phyloP scores from a whole-genome alignment of 352 stramenopile species.

The Pythium sp. region DNA sequence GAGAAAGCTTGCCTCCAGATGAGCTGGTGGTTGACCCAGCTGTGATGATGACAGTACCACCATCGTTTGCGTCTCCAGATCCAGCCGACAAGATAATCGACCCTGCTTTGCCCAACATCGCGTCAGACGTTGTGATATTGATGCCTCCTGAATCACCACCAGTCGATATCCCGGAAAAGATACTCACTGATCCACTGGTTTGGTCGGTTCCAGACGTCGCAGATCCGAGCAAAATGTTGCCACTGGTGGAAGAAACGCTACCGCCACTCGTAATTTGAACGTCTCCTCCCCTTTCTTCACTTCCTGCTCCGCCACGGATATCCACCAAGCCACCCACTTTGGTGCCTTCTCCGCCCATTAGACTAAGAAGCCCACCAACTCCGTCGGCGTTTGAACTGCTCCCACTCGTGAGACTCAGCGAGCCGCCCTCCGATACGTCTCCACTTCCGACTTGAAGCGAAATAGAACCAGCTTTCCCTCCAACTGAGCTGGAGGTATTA shows the following conservation, averaged over 20 bases:
- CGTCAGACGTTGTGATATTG: constrained; percentile 23
- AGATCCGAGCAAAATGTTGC: constrained; percentile 15
- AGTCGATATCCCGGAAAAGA: constrained; percentile 18
- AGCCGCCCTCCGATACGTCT: not conserved
- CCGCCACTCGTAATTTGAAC: constrained; percentile 19
- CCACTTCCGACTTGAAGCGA: constrained; percentile 8
- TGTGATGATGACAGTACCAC: constrained; percentile 27
- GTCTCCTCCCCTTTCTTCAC: constrained; percentile 7
- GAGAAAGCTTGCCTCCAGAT: constrained; percentile 14
- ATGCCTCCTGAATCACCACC: constrained; percentile 21
- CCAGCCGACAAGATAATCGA: constrained; percentile 20
- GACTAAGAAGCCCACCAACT: constrained; percentile 7
- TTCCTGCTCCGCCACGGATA: constrained; percentile 4
- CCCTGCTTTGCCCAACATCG: constrained; percentile 13
- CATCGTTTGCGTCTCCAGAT: constrained; percentile 15
- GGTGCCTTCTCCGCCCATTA: constrained; percentile 13
- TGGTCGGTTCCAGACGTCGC: constrained; percentile 11
- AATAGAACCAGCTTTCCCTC: constrained; percentile 12
- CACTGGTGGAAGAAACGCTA: constrained; percentile 17
- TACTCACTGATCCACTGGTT: constrained; percentile 11
- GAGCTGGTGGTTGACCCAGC: constrained; percentile 21
- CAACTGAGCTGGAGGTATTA: not conserved
- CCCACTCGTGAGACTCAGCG: not conserved
- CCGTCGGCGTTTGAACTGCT: not conserved
- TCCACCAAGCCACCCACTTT: constrained; percentile 14